Base-by-base conservation (phyloP, 2,329 filamentous ascomycete genomes). In the Talaromyces sp. region DNA sequence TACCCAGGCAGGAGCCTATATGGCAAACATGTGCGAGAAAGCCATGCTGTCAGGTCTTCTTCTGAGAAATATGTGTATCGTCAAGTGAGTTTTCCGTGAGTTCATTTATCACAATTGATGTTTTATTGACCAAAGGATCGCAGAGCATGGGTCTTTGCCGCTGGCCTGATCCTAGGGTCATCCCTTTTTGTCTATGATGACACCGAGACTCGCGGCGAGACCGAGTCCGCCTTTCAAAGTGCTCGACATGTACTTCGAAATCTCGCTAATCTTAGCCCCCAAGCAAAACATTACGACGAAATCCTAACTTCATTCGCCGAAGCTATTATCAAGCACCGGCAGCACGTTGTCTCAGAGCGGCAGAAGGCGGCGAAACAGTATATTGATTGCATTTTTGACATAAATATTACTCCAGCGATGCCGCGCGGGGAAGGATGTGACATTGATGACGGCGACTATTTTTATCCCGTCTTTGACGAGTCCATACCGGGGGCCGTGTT, bases 271-370 rank as follows among this genome's bases (percentile, higher is more conserved):
- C 77, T 80, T 54, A 84, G 81, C 46, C 80, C 82, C 0, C 83
- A 85, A 62, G 84, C 84, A 3, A 79, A 76, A 2, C 83, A 85
- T 56, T 86, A 86, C 64, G 75, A 79, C 12, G 81, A 85, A 6
- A 86, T 86, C 21, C 71, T 86, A 8, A 79, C 73, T 0, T 71
- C 76, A 2, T 70, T 84, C 4, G 74, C 76, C 0, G 75, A 76
- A 10, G 80, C 80, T 0, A 77, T 83, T 10, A 64, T 67, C 3
- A 72, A 78, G 55, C 76, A 78, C 61, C 74, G 77, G 14, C 70
- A 73, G 46, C 68, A 69, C 29, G 57, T 43, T 32, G 48, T 43
- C 14, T 58, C 55, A 26, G 55, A 56, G 24, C 52, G 59, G 32
- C 59, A 61, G 19, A 58, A 43, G 21, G 56, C 57, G 12, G 55